Percentiles rank a stretch among this genome's conserved stretches.
Conservation (phyloP, 306 rosid genomes). For the Luffa acutangula region DNA sequence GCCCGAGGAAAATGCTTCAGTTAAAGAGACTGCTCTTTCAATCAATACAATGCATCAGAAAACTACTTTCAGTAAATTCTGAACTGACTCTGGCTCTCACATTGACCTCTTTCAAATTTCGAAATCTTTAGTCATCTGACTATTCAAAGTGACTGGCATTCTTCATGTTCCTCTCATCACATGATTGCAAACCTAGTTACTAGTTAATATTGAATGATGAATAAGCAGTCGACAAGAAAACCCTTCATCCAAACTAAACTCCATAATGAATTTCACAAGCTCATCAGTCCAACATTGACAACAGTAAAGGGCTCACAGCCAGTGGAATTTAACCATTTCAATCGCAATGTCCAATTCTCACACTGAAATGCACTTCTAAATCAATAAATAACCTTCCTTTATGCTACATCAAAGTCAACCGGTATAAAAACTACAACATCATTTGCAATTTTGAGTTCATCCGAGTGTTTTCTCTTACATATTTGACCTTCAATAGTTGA, state of each 20-base stretch:
- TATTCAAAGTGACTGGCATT: neutral
- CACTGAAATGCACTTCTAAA: neutral
- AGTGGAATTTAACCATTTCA: neutral
- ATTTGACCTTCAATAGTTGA: too few species aligned
- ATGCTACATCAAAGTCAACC: neutral
- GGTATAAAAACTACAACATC: neutral
- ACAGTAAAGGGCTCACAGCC: neutral
- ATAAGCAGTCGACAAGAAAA: neutral
- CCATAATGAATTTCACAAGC: neutral
- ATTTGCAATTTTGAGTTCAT: neutral
- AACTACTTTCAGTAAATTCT: neutral
- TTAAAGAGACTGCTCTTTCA: neutral
- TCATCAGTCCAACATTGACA: neutral
- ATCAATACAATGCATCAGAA: neutral
- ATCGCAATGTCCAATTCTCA: neutral
- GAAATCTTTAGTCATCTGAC: neutral
- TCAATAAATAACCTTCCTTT: neutral
- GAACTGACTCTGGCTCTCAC: neutral
- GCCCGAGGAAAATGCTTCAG: neutral
- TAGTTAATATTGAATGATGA: neutral
- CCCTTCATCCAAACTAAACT: neutral
- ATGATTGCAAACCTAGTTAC: neutral
- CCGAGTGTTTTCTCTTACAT: too few species aligned
- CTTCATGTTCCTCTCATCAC: neutral
- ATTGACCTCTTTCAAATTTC: neutral